Conservation (phyloP, 257 asterid species). For the Galeopsis tetrahit region DNA sequence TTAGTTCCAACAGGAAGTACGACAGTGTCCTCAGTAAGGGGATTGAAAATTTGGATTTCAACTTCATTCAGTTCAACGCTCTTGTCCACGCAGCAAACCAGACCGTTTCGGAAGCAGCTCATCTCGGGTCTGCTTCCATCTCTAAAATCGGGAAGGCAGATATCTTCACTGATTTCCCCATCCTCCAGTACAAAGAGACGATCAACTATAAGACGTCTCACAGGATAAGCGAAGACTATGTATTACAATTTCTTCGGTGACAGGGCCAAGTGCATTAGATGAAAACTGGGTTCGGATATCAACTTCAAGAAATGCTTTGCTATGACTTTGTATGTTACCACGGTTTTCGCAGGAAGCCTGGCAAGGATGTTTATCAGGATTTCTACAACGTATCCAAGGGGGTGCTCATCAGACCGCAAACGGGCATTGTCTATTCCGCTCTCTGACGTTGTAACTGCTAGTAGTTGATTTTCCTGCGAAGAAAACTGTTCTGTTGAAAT, state of each 20-base stretch:
- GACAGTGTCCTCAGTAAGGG: slow-evolving; percentile 25
- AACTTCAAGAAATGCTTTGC: slow-evolving; percentile 35
- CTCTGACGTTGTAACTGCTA: slow-evolving; percentile 32
- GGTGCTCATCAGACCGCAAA: neutral
- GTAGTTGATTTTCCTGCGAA: slow-evolving; percentile 21
- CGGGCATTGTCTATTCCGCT: slow-evolving; percentile 3
- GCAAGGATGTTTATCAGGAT: slow-evolving; percentile 32
- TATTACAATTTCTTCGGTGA: slow-evolving; percentile 18
- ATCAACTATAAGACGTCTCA: neutral
- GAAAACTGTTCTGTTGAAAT: neutral
- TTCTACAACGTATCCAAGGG: slow-evolving; percentile 32
- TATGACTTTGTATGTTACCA: slow-evolving; percentile 30
- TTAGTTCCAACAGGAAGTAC: slow-evolving; percentile 36
- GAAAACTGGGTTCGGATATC: slow-evolving; percentile 35
- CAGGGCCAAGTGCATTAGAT: slow-evolving; percentile 28
- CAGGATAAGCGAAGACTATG: slow-evolving; percentile 33
- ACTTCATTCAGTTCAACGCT: slow-evolving; percentile 6
- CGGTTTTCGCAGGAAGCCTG: slow-evolving; percentile 32
- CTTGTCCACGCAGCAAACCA: slow-evolving; percentile 31
- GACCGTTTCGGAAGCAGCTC: slow-evolving; percentile 39
- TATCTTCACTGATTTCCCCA: slow-evolving; percentile 21
- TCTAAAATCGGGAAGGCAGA: slow-evolving; percentile 31
- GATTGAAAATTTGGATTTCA: slow-evolving; percentile 33
- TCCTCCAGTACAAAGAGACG: slow-evolving; percentile 37
- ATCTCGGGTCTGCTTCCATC: slow-evolving; percentile 20